These are phyloP conservation scores for Pseudoperonospora humuli DNA, from an alignment of 352 stramenopile species.

Conservation along the genomic window DNA sequence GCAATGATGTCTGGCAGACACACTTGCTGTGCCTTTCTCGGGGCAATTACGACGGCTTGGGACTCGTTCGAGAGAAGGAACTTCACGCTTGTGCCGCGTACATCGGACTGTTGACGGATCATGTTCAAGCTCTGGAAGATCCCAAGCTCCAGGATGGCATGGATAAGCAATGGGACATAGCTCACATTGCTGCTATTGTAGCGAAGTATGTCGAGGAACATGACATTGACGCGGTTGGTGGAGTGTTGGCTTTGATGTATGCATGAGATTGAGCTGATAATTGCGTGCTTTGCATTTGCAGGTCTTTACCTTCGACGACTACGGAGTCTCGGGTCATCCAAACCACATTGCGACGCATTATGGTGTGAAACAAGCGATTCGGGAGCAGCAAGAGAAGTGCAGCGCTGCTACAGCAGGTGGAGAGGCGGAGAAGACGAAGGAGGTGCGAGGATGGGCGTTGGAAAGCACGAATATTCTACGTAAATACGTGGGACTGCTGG, in stretches of 20 bases:
- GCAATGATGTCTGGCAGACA: slow-evolving; percentile 34
- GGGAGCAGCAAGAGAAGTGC: slow-evolving; percentile 38
- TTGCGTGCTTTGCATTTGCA: slow-evolving; percentile 12
- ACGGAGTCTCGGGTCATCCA: slow-evolving; percentile 89
- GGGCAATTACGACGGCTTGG: slow-evolving; percentile 90
- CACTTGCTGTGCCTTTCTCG: slow-evolving; percentile 89
- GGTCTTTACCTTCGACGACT: slow-evolving; percentile 92
- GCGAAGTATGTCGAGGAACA: slow-evolving; percentile 44
- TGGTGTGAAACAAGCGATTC: slow-evolving; percentile 44
- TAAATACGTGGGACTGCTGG: slow-evolving; percentile 86
- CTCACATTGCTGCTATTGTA: slow-evolving; percentile 60
- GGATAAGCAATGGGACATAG: slow-evolving; percentile 54
- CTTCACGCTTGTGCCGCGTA: slow-evolving; percentile 46
- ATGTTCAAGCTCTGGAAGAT: slow-evolving; percentile 72
- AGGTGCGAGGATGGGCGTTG: slow-evolving; percentile 48
- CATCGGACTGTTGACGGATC: slow-evolving; percentile 36
- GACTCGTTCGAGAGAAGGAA: slow-evolving; percentile 77
- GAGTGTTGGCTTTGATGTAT: not conserved
- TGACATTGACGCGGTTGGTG: slow-evolving; percentile 53
- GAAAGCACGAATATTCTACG: slow-evolving; percentile 69
- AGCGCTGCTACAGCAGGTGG: not conserved
- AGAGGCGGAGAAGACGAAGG: slow-evolving; percentile 3
- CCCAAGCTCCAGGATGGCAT: slow-evolving; percentile 83
- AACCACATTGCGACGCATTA: slow-evolving; percentile 87
- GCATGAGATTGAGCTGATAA: not conserved